Conservation (phyloP, 257 asterid species). For the Avicennia marina region DNA sequence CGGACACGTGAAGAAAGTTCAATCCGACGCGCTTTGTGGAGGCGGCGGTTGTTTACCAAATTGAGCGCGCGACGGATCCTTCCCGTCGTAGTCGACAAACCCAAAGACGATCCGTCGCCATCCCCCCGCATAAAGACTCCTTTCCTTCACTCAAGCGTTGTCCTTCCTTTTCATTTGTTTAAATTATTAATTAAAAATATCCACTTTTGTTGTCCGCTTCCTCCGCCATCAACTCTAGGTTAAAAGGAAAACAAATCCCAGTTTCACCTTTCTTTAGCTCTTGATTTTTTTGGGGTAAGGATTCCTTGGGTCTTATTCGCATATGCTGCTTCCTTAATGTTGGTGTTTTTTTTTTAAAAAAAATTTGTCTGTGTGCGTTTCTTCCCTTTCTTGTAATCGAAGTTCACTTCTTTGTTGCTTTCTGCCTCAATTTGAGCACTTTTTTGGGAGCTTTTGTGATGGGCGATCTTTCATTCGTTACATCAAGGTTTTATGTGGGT, state of each 20-base stretch:
- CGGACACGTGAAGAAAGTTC: slow-evolving; percentile 14
- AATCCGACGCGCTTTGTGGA: slow-evolving; percentile 13
- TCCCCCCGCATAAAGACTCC: no score
- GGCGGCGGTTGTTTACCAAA: slow-evolving; percentile 20
- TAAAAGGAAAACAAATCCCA: no score
- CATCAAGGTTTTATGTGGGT: slow-evolving; percentile 18
- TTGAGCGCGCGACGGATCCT: slow-evolving; percentile 17
- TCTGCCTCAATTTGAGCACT: slow-evolving; percentile 17
- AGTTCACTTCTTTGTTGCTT: slow-evolving; percentile 24
- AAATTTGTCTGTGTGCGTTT: no score
- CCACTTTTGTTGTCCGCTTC: slow-evolving; percentile 8
- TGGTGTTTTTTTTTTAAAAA: neutral
- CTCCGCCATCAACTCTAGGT: slow-evolving; percentile 13
- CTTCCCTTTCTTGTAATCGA: slow-evolving; percentile 20
- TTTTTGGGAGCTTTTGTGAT: neutral
- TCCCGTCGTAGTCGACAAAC: neutral
- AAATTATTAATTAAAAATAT: neutral
- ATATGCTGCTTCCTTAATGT: slow-evolving; percentile 3
- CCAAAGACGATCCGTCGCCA: no score
- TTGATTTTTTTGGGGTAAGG: slow-evolving; percentile 3
- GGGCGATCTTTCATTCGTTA: slow-evolving; percentile 4
- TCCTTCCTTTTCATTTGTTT: neutral
- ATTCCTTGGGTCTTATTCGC: neutral
- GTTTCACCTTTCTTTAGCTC: neutral
- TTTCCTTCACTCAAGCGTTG: slow-evolving; percentile 7